Conservation (phyloP, 2,329 filamentous ascomycete genomes). For the Nannizzia gypsea region DNA sequence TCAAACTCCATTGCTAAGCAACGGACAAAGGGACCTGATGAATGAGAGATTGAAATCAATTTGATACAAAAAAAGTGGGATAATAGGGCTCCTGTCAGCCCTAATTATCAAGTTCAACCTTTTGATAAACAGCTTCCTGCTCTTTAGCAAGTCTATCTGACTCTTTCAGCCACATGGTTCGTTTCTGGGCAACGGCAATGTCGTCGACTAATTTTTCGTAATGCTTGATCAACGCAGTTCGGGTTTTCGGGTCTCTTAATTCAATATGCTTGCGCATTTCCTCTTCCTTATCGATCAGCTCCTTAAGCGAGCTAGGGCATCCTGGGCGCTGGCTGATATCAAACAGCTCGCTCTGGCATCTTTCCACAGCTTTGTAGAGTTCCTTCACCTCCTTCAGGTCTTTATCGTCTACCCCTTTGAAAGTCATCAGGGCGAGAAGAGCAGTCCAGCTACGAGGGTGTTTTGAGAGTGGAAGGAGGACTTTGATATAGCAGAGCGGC, state of each 20-base stretch:
- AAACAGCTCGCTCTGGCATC: conserved; percentile 18
- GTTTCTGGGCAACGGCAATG: conserved; percentile 6
- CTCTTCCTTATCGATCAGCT: conserved; percentile 6
- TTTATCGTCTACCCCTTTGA: conserved; percentile 16
- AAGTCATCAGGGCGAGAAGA: conserved; percentile 21
- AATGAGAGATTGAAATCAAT: not conserved
- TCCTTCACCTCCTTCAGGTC: conserved; percentile 18
- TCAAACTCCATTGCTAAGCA: too few relatives aligned
- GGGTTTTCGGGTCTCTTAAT: not conserved
- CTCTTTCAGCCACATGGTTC: conserved; percentile 9
- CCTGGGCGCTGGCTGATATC: conserved; percentile 13
- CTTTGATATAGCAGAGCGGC: conserved; percentile 16
- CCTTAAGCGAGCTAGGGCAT: not conserved
- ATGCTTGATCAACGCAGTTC: not conserved
- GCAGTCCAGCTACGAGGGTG: conserved; percentile 21
- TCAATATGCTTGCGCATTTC: not conserved
- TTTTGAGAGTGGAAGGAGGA: conserved; percentile 18
- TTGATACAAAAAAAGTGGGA: not conserved
- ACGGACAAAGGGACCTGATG: not conserved
- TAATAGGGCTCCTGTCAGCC: not conserved
- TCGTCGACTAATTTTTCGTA: conserved; percentile 8
- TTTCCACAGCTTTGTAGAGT: conserved; percentile 14
- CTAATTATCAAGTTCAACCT: not conserved
- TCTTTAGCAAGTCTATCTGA: conserved; percentile 8
- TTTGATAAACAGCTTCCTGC: conserved; percentile 3